These are phyloP conservation scores for Fusarium sp. DNA, from an alignment of 2,329 filamentous ascomycete species.

Conservation along the genomic window DNA sequence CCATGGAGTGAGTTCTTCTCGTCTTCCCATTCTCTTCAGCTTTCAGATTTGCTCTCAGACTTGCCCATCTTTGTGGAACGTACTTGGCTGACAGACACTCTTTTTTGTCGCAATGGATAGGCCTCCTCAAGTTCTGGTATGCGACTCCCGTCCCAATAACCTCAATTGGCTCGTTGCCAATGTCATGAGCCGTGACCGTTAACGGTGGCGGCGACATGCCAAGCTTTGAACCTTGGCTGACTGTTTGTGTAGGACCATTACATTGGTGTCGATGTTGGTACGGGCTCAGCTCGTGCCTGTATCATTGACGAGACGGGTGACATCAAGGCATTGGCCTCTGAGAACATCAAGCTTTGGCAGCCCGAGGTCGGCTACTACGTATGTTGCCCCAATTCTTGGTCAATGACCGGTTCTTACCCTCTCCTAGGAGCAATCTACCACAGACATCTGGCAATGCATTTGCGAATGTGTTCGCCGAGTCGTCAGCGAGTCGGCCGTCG, in stretches of 20 bases:
- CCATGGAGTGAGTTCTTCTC: constrained; percentile 51
- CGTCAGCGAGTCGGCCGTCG: constrained; percentile 83
- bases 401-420: constrained; percentile 10
- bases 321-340: constrained; percentile 80
- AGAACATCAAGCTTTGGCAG: constrained; percentile 85
- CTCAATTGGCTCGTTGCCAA: neutral
- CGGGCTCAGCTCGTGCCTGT: constrained; percentile 93
- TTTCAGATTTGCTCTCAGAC: constrained; percentile 6
- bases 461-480: constrained; percentile 88
- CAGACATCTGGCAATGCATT: constrained; percentile 96
- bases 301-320: constrained; percentile 93
- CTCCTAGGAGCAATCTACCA: constrained; percentile 90
- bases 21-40: constrained; percentile 10
- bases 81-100: constrained; percentile 18
- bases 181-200: constrained; percentile 13
- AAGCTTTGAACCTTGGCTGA: constrained; percentile 26
- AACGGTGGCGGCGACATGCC: constrained; percentile 1
- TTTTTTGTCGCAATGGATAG: constrained; percentile 46
- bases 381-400: constrained; percentile 41
- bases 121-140: constrained; percentile 51
- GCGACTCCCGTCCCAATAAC: constrained; percentile 3
- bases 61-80: neutral
- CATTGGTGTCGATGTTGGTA: constrained; percentile 95
- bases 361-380: constrained; percentile 81
- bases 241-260: constrained; percentile 63